Evolutionary conservation across 306 rosid genomes (phyloP).

Genomic region (Prosopis cineraria): DNA sequence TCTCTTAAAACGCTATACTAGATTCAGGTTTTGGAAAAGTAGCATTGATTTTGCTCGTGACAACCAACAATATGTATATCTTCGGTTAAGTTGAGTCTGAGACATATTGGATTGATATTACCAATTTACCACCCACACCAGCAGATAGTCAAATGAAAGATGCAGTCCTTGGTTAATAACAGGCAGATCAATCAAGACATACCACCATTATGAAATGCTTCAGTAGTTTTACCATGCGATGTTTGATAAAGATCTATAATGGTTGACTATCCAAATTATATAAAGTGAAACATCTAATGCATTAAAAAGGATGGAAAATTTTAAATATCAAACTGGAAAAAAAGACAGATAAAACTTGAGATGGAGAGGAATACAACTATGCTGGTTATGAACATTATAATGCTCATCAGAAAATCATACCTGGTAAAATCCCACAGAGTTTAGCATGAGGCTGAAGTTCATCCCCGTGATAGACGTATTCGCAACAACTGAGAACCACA

Average conservation of each 20-base stretch:
- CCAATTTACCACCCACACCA: constrained; percentile 7
- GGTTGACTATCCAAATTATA: neutral
- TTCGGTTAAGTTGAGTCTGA: constrained; percentile 4
- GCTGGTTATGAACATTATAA: constrained; percentile 23
- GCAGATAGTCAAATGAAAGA: neutral
- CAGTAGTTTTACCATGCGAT: neutral
- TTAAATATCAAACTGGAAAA: neutral
- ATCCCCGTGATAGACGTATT: constrained; percentile 82
- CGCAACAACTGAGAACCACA: constrained; percentile 89
- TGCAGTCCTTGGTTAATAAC: neutral
- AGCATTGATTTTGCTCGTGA: constrained; percentile 1
- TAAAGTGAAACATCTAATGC: neutral
- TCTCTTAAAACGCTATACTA: neutral
- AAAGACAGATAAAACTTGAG: neutral
- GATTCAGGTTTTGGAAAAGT: neutral
- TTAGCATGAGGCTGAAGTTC: constrained; percentile 95
- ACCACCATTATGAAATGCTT: constrained; percentile 15
- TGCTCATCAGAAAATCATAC: constrained; percentile 36
- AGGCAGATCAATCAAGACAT: constrained; percentile 18
- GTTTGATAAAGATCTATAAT: constrained; percentile 20
- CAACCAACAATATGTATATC: neutral
- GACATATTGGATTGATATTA: neutral
- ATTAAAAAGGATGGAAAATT: neutral
- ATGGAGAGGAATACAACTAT: neutral
- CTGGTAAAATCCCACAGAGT: constrained; percentile 92